Evolutionary conservation across 805 yeast species (phyloP), one percentile per base, ranked within the genome.

Genomic region (Jamesozyma jinghongensis): DNA sequence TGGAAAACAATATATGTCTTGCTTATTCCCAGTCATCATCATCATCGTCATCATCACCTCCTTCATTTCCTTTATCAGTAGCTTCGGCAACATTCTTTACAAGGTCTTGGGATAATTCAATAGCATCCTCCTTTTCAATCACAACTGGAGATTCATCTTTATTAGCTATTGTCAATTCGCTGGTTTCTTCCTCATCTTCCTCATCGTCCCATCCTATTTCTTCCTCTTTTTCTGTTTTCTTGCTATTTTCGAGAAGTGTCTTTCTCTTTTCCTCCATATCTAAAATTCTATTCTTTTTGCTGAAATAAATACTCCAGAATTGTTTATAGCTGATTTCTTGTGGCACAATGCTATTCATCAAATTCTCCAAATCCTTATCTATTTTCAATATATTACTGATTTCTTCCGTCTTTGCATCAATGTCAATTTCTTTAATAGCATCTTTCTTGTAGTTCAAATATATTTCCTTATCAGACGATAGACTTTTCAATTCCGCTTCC

Each of bases 251-350:
- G 34, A 85, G 65, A 41, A 84, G 66, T 48, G 72, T 71, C 61
- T 79, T 80, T 54, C 95, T 71, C 56, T 77, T 70, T 52, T 66
- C 65, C 52, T 86, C 94, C 50, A 74, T 79, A 35, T 71, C 70
- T 32, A 73, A 68, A 17, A 85, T 74, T 49, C 69, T 68, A 11
- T 62, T 57, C 42, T 71, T 74, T 52, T 72, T 66, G 40, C 63
- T 67, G 61, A 76, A 81, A 61, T 85, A 87, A 27, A 79, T 70
- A 34, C 67, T 63, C 97, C 97, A 88, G 59, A 88, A 88, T 36
- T 67, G 66, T 19, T 71, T 65, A 51, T 79, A 81, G 3, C 74
- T 53, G 29, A 80, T 61, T 49, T 71, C 58, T 6, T 69, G 73
- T 0, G 95, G 94, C 2, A 87, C 94, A 6, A 86, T 56, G 22